Conservation (phyloP, 176 grass and related monocot species). For the Rhynchospora tenuis region DNA sequence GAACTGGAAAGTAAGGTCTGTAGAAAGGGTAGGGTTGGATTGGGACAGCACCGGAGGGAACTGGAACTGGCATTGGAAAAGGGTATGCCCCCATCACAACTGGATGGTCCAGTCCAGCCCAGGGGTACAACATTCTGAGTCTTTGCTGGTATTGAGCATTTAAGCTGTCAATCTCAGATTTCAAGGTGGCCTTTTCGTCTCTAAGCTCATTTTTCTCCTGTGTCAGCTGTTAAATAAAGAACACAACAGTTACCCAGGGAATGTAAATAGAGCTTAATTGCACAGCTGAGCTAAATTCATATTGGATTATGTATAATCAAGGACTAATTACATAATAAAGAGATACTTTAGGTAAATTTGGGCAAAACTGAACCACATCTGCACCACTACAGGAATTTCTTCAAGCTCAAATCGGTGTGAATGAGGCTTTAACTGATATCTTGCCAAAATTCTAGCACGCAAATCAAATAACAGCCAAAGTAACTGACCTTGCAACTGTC, state of each 20-base stretch:
- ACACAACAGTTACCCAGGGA: conserved; percentile 8
- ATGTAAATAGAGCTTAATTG: neutral
- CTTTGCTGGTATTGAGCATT: conserved; percentile 66
- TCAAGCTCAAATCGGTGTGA: neutral
- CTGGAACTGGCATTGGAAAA: conserved; percentile 59
- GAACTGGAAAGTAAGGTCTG: conserved; percentile 41
- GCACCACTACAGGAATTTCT: neutral
- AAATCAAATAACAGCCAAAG: neutral
- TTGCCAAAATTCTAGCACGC: neutral
- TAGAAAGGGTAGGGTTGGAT: conserved; percentile 66
- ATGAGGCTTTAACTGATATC: neutral
- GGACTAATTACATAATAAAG: neutral
- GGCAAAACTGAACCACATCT: neutral
- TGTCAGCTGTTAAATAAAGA: conserved; percentile 51
- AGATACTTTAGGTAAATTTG: neutral
- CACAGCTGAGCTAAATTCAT: neutral
- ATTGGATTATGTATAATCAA: neutral
- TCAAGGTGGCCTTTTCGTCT: conserved; percentile 77
- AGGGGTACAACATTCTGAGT: conserved; percentile 56
- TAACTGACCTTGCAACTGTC: conserved; percentile 10
- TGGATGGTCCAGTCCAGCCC: conserved; percentile 71
- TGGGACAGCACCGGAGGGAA: conserved; percentile 51
- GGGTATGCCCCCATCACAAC: conserved; percentile 51
- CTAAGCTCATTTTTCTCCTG: conserved; percentile 84
- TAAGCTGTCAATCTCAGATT: conserved; percentile 68